Conservation (phyloP, 2,329 filamentous ascomycete species). For the Colletotrichum sp. region DNA sequence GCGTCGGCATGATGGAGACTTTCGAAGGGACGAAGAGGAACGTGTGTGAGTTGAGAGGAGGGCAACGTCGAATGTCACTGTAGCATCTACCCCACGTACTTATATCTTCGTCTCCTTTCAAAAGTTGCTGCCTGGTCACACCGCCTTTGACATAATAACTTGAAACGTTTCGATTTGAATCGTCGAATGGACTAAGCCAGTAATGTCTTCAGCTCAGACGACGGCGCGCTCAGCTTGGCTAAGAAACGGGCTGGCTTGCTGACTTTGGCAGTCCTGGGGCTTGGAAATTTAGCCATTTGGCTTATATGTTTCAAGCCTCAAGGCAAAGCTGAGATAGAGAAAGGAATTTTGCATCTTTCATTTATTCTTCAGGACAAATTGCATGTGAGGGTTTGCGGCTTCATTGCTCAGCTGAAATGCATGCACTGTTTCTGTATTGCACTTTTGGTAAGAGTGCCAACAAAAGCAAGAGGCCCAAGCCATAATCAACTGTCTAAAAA, state of each 20-base stretch:
- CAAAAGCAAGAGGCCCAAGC: neutral
- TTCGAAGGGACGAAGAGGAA: neutral
- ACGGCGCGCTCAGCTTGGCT: neutral
- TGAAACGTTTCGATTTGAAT: neutral
- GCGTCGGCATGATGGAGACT: neutral
- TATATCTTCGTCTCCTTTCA: neutral
- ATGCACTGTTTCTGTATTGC: rapidly evolving
- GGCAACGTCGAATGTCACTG: neutral
- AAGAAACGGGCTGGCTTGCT: neutral
- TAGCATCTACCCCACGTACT: neutral
- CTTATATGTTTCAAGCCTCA: neutral
- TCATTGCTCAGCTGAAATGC: neutral
- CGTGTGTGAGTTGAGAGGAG: neutral
- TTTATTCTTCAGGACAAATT: neutral
- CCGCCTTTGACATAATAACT: neutral
- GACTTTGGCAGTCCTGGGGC: neutral
- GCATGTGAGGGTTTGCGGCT: rapidly evolving
- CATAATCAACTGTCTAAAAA: neutral
- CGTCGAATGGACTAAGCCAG: neutral
- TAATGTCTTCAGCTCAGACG: neutral
- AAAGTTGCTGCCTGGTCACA: neutral
- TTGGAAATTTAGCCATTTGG: neutral
- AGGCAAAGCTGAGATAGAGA: neutral
- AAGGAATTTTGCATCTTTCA: neutral
- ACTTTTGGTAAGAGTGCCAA: neutral